These are phyloP conservation scores for Ascochyta fabae DNA, from an alignment of 2,329 filamentous ascomycete species.

Conservation along the genomic window DNA sequence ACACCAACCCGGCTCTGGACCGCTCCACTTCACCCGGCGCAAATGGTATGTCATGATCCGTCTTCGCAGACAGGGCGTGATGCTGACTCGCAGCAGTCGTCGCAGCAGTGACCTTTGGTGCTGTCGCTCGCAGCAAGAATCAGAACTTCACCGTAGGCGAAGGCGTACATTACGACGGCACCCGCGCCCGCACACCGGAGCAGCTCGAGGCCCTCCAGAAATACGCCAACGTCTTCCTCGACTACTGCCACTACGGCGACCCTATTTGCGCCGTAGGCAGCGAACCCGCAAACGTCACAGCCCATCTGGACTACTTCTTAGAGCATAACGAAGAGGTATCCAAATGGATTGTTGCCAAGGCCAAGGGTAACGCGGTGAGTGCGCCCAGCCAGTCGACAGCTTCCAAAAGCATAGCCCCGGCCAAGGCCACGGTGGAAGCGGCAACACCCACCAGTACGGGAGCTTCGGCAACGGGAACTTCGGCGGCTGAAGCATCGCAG, in stretches of 20 bases:
- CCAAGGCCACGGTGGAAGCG: constrained; percentile 7
- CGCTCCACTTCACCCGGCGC: constrained; percentile 23
- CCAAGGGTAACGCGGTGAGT: constrained; percentile 23
- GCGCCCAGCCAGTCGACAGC: constrained; percentile 13
- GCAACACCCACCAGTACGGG: constrained; percentile 5
- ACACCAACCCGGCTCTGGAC: constrained; percentile 29
- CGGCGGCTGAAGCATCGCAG: constrained; percentile 17
- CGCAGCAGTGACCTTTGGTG: constrained; percentile 37
- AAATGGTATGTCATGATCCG: constrained; percentile 22
- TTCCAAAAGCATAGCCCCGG: constrained; percentile 4
- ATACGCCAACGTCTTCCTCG: constrained; percentile 57
- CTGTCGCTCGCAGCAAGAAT: constrained; percentile 28
- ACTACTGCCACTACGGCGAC: constrained; percentile 68
- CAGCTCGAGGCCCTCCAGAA: constrained; percentile 25
- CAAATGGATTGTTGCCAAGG: constrained; percentile 27
- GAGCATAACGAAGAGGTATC: constrained; percentile 32
- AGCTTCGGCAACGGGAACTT: constrained; percentile 14
- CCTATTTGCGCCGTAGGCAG: constrained; percentile 67
- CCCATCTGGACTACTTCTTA: constrained; percentile 65
- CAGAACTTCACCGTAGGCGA: constrained; percentile 36
- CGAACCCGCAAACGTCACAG: constrained; percentile 59
- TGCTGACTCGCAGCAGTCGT: constrained; percentile 23
- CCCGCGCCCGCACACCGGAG: constrained; percentile 25
- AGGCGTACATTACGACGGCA: constrained; percentile 31
- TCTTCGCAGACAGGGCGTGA: neutral